phyloP scores from a whole-genome alignment of 164 flowering plant genomes.

The Vitis rupestris region DNA sequence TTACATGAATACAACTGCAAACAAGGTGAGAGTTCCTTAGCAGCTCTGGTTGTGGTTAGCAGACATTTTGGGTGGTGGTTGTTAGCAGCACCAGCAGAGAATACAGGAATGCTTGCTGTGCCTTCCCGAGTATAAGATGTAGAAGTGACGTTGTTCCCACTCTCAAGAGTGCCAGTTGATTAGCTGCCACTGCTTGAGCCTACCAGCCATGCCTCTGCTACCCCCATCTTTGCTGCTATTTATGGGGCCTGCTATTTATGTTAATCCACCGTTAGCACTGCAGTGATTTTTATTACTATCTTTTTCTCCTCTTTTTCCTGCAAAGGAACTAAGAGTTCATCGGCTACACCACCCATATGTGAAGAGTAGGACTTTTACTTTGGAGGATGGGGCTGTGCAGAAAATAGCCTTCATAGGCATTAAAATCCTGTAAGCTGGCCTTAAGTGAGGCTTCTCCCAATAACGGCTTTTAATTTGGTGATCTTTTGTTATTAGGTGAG shows the following conservation, averaged over 20 bases:
- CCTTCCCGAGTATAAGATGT: slow-evolving; percentile 1
- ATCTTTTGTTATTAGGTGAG: no score
- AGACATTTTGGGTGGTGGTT: slow-evolving; percentile 14
- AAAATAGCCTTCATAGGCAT: no score
- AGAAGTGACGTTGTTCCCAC: slow-evolving; percentile 8
- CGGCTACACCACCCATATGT: background rate
- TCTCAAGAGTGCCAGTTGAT: background rate
- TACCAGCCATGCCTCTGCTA: no score
- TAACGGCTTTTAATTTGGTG: no score
- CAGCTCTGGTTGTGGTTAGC: no score
- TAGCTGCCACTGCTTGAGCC: background rate
- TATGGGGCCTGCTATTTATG: background rate
- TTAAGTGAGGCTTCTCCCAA: no score
- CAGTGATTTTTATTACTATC: no score
- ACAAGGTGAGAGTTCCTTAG: background rate
- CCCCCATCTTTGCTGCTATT: background rate
- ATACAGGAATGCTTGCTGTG: slow-evolving; percentile 6
- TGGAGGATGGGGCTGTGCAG: no score
- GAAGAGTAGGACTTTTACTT: background rate
- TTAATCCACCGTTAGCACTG: background rate
- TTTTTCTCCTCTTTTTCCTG: slow-evolving; percentile 7
- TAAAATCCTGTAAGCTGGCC: no score
- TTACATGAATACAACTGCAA: background rate
- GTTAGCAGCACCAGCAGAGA: slow-evolving; percentile 14
- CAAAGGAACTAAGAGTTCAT: background rate